phyloP scores from a whole-genome alignment of 2,329 filamentous ascomycete species.

The Zarea fungicola region DNA sequence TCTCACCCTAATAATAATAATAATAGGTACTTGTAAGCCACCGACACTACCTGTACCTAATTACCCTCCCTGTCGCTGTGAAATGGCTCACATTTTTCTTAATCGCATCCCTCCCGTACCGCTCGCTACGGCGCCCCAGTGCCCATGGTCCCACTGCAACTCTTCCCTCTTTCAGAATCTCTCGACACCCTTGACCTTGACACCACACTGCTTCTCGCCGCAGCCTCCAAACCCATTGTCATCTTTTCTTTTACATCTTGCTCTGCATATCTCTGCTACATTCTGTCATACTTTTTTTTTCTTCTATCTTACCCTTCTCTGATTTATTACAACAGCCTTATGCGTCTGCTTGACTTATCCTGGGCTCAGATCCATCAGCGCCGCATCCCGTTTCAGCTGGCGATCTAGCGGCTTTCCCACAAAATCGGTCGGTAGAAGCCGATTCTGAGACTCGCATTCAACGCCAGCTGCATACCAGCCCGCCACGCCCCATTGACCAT shows the following conservation, averaged over 20 bases:
- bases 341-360: neutral
- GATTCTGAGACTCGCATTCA: slow-evolving; percentile 7
- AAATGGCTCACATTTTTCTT: slow-evolving; percentile 6
- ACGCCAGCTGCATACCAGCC: slow-evolving; percentile 4
- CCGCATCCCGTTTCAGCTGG: slow-evolving; percentile 4
- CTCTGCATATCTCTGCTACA: neutral
- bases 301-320: neutral
- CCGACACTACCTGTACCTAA: no score
- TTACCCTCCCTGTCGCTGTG: no score
- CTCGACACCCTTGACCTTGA: slow-evolving; percentile 7
- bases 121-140: neutral
- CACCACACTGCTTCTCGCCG: neutral
- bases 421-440: slow-evolving; percentile 4
- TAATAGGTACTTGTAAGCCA: neutral
- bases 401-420: slow-evolving; percentile 5
- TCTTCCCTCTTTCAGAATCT: slow-evolving; percentile 10
- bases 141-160: slow-evolving; percentile 1
- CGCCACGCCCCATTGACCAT: neutral
- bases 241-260: slow-evolving; percentile 1
- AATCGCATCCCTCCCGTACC: slow-evolving; percentile 6
- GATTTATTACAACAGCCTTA: neutral
- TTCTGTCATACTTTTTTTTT: neutral
- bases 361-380: slow-evolving; percentile 6
- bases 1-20: neutral
- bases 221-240: slow-evolving; percentile 1